Percentiles rank a stretch among this genome's conserved stretches.
phyloP scores from a whole-genome alignment of 306 rosid species.

The Albizia julibrissin region DNA sequence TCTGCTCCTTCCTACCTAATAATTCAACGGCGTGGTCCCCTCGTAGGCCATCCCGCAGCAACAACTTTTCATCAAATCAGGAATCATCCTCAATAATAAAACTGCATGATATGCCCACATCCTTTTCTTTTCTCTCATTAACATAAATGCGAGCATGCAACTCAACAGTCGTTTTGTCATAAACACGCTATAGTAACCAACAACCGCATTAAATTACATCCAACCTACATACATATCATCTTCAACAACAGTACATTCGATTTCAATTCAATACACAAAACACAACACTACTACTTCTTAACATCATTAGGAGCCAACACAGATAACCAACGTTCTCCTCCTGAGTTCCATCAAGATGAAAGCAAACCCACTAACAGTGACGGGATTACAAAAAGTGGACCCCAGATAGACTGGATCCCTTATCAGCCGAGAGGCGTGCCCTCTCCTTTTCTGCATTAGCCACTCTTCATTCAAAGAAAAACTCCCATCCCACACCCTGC shows the following conservation, averaged over 20 bases:
- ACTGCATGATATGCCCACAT: constrained; percentile 24
- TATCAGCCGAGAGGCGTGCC: constrained; percentile 53
- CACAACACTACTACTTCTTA: not conserved
- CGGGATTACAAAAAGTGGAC: constrained; percentile 50
- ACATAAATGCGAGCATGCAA: constrained; percentile 80
- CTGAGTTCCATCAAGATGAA: constrained; percentile 21
- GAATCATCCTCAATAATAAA: constrained; percentile 26
- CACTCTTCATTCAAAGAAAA: constrained; percentile 52
- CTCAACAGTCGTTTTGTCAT: constrained; percentile 9
- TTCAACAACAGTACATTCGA: constrained; percentile 26
- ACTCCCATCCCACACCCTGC: constrained; percentile 49
- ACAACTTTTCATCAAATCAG: constrained; percentile 20
- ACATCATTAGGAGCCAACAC: not conserved
- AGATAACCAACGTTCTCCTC: constrained; percentile 33
- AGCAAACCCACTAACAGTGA: constrained; percentile 43
- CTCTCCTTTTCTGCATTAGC: constrained; percentile 39
- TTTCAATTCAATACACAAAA: constrained; percentile 19
- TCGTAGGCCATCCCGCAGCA: constrained; percentile 4
- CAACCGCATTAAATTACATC: constrained; percentile 47
- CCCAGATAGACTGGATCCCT: constrained; percentile 51
- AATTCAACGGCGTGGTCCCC: constrained; percentile 61
- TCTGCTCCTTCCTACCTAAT: constrained; percentile 32
- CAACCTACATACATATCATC: constrained; percentile 26
- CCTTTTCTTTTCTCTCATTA: constrained; percentile 40
- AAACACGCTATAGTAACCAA: constrained; percentile 49